A percentile compares a stretch with the other conserved stretches of the same genome.
phyloP scores from a whole-genome alignment of 345 rosid genomes.

The Reutealis trisperma region DNA sequence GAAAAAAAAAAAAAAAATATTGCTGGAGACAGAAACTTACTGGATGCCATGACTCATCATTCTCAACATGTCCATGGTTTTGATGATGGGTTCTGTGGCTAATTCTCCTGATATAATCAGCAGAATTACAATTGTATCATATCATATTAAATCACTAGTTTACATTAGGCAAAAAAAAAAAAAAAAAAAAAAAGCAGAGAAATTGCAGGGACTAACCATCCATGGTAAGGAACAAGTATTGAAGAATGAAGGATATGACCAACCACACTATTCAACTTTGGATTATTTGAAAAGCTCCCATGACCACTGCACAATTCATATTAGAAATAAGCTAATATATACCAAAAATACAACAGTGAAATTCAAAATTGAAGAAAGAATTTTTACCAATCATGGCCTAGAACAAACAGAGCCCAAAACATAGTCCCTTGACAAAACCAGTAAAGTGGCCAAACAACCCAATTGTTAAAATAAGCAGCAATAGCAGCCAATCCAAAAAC shows the following conservation, averaged over 20 bases:
- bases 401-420: constrained; percentile 98
- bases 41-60: constrained; percentile 96
- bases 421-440: constrained; percentile 94
- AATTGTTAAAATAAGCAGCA: constrained; percentile 63
- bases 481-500: constrained; percentile 73
- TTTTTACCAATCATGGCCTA: constrained; percentile 88
- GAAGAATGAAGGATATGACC: constrained; percentile 93
- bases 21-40: constrained; percentile 34
- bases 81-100: constrained; percentile 97
- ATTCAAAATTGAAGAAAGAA: neutral
- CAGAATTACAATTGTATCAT: neutral
- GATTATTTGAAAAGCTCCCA: constrained; percentile 82
- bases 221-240: constrained; percentile 90
- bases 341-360: neutral
- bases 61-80: constrained; percentile 94
- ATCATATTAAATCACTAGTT: too few species aligned
- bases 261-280: constrained; percentile 64
- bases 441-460: constrained; percentile 90
- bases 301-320: constrained; percentile 62
- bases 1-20: neutral
- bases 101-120: constrained; percentile 63
- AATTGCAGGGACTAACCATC: constrained; percentile 61
- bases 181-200: too few species aligned
- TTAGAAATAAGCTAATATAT: neutral
- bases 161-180: neutral